These are phyloP conservation scores for Zygosaccharomyces pseudorouxii DNA, from an alignment of 805 yeast species.

Conservation along the genomic window DNA sequence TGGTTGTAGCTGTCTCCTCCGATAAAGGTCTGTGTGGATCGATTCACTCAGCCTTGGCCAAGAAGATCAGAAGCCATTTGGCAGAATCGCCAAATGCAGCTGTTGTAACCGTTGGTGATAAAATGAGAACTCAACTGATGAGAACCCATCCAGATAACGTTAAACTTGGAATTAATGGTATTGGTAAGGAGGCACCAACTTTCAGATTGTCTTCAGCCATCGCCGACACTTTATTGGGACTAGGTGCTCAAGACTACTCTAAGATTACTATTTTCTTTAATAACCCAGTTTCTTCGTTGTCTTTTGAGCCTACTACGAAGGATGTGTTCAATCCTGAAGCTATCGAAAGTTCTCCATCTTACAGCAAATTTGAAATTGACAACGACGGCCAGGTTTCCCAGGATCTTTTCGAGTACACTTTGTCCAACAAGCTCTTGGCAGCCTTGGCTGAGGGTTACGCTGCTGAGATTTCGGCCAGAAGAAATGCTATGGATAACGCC, in stretches of 20 bases:
- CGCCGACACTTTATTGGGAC: constrained; percentile 70
- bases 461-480: constrained; percentile 95
- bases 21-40: constrained; percentile 99
- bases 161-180: constrained; percentile 76
- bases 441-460: constrained; percentile 98
- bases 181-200: constrained; percentile 96
- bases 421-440: constrained; percentile 83
- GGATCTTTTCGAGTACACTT: constrained; percentile 76
- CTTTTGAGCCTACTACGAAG: constrained; percentile 78
- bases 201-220: constrained; percentile 85
- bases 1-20: constrained; percentile 84
- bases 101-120: constrained; percentile 89
- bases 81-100: constrained; percentile 64
- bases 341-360: constrained; percentile 80
- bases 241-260: constrained; percentile 47
- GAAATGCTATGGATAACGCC: constrained; percentile 99
- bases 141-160: constrained; percentile 73
- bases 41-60: constrained; percentile 91
- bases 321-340: constrained; percentile 64
- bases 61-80: constrained; percentile 71
- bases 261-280: constrained; percentile 80
- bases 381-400: constrained; percentile 63
- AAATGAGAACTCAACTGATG: constrained; percentile 79
- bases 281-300: constrained; percentile 79
- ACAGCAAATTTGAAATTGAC: constrained; percentile 75